Conservation (phyloP, 345 rosid species). For the Populus alba region DNA sequence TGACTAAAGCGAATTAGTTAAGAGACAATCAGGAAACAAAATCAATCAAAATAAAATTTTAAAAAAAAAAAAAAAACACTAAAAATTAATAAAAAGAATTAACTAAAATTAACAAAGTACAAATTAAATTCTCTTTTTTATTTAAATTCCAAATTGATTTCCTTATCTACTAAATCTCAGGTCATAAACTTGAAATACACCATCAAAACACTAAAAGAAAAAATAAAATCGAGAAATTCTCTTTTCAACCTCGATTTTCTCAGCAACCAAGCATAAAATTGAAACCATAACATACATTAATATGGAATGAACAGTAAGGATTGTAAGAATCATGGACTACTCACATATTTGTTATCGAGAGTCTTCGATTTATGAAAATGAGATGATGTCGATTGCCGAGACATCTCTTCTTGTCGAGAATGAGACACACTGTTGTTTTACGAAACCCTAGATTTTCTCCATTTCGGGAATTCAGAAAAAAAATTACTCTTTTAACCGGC, state of each 20-base stretch:
- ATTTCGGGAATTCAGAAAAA: not conserved
- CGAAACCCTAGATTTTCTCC: slow-evolving; percentile 11
- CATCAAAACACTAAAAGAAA: not conserved
- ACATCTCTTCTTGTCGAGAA: slow-evolving; percentile 18
- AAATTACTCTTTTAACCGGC: not conserved
- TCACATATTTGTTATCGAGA: slow-evolving; percentile 89
- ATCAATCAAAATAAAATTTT: not conserved
- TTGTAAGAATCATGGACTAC: slow-evolving; percentile 4
- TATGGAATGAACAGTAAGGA: not conserved
- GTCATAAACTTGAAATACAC: not conserved
- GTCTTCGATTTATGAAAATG: slow-evolving; percentile 81
- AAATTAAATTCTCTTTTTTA: not conserved
- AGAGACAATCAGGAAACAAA: not conserved
- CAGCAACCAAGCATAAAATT: not conserved
- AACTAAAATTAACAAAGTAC: too few species aligned
- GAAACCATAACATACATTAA: not conserved
- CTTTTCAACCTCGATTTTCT: not conserved
- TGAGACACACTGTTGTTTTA: not conserved
- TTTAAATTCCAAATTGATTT: not conserved
- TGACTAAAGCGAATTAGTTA: not conserved
- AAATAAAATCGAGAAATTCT: not conserved
- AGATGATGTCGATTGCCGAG: slow-evolving; percentile 56
- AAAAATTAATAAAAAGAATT: not conserved
- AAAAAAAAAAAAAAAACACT: not conserved
- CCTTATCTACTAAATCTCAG: not conserved